These are phyloP conservation scores for Calonectria montana DNA, from an alignment of 2,329 filamentous ascomycete species.

Conservation along the genomic window DNA sequence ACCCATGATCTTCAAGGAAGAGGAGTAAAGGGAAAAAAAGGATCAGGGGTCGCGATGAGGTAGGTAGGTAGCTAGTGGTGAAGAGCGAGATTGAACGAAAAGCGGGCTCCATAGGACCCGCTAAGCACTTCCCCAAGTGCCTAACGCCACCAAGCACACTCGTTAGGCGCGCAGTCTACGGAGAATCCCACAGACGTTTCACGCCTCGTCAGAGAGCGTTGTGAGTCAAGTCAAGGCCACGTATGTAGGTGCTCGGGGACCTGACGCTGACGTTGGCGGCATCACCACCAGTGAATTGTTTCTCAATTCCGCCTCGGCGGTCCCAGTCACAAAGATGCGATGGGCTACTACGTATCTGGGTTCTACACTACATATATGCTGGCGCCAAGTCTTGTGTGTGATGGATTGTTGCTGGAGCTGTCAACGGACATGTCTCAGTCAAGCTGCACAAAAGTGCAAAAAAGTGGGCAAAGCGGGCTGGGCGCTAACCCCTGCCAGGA, in stretches of 20 bases:
- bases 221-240: neutral
- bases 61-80: neutral
- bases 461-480: neutral
- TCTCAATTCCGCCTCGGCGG: neutral
- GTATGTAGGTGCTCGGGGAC: neutral
- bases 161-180: neutral
- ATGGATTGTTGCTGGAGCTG: neutral
- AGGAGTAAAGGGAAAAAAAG: neutral
- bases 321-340: neutral
- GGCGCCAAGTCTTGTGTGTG: neutral
- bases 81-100: constrained; percentile 1
- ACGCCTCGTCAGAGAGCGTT: neutral
- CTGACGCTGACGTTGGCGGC: neutral
- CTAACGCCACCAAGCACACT: neutral
- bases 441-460: neutral
- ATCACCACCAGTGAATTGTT: neutral
- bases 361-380: neutral
- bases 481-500: neutral
- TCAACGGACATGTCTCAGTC: neutral
- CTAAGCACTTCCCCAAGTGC: neutral
- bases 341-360: neutral
- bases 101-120: constrained; percentile 5
- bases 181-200: neutral
- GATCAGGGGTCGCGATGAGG: neutral
- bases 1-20: neutral